Evolutionary conservation across 768 basidiomycete species (phyloP).

Genomic region (Rhodosporidiobolus odoratus): DNA sequence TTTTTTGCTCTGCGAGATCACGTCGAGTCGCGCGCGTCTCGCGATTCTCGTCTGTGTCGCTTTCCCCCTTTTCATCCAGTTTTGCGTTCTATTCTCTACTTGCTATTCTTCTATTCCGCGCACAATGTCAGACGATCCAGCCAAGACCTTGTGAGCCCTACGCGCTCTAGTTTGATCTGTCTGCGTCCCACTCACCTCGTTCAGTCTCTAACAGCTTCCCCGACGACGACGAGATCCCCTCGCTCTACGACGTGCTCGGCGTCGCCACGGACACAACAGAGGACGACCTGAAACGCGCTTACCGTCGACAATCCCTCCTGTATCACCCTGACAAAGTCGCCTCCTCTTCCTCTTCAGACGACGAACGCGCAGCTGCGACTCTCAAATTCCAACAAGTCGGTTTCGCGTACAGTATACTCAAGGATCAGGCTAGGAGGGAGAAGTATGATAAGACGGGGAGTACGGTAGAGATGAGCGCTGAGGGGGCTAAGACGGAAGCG

Average conservation of each 20-base stretch:
- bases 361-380: constrained; percentile 63
- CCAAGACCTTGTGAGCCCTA: constrained; percentile 19
- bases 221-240: constrained; percentile 18
- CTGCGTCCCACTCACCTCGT: background rate
- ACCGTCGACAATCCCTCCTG: constrained; percentile 71
- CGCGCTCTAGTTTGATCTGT: too few species aligned
- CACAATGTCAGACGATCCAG: constrained; percentile 21
- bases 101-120: too few species aligned
- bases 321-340: constrained; percentile 78
- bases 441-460: constrained; percentile 80
- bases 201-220: constrained; percentile 14
- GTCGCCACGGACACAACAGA: constrained; percentile 8
- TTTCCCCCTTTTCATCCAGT: background rate
- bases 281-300: constrained; percentile 51
- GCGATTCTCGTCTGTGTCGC: background rate
- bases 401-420: constrained; percentile 83
- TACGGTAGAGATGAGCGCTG: constrained; percentile 65
- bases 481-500: constrained; percentile 60
- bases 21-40: background rate
- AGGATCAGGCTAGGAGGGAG: constrained; percentile 67
- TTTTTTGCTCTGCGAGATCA: too few species aligned
- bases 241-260: constrained; percentile 37
- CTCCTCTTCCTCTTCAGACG: constrained; percentile 59
- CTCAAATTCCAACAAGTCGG: constrained; percentile 77
- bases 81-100: background rate